These are phyloP conservation scores for Fusarium illudens DNA, from an alignment of 2,329 filamentous ascomycete genomes.

Conservation along the genomic window DNA sequence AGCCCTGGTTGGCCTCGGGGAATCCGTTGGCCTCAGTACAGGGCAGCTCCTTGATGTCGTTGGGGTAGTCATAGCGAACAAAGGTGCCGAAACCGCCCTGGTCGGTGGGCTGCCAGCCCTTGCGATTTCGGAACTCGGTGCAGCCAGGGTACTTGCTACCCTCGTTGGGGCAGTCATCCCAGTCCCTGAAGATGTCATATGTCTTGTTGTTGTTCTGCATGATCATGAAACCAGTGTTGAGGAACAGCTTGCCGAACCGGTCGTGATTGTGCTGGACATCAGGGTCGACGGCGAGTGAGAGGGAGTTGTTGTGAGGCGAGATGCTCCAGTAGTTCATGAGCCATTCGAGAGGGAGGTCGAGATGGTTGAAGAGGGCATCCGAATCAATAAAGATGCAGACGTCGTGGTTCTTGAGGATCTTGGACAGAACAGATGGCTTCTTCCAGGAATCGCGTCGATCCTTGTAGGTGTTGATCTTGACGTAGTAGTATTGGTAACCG, in stretches of 20 bases:
- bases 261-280: conserved; percentile 50
- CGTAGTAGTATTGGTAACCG: conserved; percentile 58
- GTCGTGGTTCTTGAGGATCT: conserved; percentile 55
- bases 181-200: conserved; percentile 58
- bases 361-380: conserved; percentile 54
- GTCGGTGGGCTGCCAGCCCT: conserved; percentile 49
- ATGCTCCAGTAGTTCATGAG: conserved; percentile 58
- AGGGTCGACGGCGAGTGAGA: conserved; percentile 54
- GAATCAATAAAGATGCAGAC: conserved; percentile 56
- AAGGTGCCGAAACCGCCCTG: conserved; percentile 56
- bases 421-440: conserved; percentile 53
- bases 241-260: conserved; percentile 51
- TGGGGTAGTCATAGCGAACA: conserved; percentile 53
- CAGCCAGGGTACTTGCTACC: conserved; percentile 50
- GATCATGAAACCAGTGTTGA: conserved; percentile 64
- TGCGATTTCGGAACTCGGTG: conserved; percentile 46
- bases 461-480: conserved; percentile 48
- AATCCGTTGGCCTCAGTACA: conserved; percentile 57
- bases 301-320: conserved; percentile 50
- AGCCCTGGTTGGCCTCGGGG: conserved; percentile 50
- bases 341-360: conserved; percentile 57
- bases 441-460: conserved; percentile 57
- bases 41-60: conserved; percentile 52
- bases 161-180: conserved; percentile 55
- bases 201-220: conserved; percentile 60